phyloP scores from a whole-genome alignment of 495 filamentous ascomycete genomes.

The Apiosordaria backusii region DNA sequence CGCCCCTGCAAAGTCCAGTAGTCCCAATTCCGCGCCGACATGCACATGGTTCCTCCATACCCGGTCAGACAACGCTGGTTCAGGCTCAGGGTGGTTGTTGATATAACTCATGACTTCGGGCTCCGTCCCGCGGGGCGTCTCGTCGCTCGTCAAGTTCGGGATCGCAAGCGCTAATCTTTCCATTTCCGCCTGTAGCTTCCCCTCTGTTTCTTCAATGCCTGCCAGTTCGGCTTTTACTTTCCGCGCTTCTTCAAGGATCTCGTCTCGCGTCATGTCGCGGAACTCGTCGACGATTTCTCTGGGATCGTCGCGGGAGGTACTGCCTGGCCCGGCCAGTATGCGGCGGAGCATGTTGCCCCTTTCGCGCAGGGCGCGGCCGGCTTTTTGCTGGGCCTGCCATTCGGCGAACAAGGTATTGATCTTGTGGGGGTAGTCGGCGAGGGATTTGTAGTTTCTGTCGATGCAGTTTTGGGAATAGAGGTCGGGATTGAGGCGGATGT shows the following conservation, averaged over 20 bases:
- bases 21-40: slow-evolving; percentile 72
- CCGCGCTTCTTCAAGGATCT: slow-evolving; percentile 63
- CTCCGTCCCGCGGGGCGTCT: slow-evolving; percentile 69
- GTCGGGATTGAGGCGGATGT: slow-evolving; percentile 77
- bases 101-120: slow-evolving; percentile 59
- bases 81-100: slow-evolving; percentile 64
- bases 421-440: slow-evolving; percentile 59
- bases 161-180: slow-evolving; percentile 70
- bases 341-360: slow-evolving; percentile 53
- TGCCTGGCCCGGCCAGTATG: slow-evolving; percentile 43
- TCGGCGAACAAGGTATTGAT: slow-evolving; percentile 70
- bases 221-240: slow-evolving; percentile 63
- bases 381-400: slow-evolving; percentile 54
- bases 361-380: slow-evolving; percentile 55
- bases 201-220: slow-evolving; percentile 57
- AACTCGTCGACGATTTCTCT: slow-evolving; percentile 22
- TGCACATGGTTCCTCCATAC: slow-evolving; percentile 70
- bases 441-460: slow-evolving; percentile 75
- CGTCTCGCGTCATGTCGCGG: slow-evolving; percentile 37
- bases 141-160: slow-evolving; percentile 76
- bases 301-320: slow-evolving; percentile 34
- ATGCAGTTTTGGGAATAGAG: slow-evolving; percentile 78
- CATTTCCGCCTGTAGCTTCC: slow-evolving; percentile 61
- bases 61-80: slow-evolving; percentile 46
- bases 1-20: slow-evolving; percentile 82